These are phyloP conservation scores for Neohortaea acidophila DNA, from an alignment of 495 filamentous ascomycete genomes.

Conservation along the genomic window DNA sequence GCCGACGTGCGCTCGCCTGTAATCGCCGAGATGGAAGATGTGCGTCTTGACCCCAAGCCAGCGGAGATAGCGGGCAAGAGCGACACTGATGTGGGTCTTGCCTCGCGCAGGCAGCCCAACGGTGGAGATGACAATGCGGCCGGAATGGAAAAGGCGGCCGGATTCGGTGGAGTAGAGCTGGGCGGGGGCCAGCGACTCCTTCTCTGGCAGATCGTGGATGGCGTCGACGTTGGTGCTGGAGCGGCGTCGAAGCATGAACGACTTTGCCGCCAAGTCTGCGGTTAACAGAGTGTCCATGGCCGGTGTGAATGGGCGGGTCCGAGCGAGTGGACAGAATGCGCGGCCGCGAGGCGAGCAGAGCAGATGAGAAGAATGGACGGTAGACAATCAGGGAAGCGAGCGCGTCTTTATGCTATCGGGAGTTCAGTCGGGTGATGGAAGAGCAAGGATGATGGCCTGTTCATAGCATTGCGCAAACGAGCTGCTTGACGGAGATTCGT, in stretches of 20 bases:
- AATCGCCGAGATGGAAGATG: conserved; percentile 95
- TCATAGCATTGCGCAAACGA: too few relatives aligned
- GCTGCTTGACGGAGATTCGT: too few relatives aligned
- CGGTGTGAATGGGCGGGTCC: too few relatives aligned
- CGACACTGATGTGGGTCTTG: conserved; percentile 97
- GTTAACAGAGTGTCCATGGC: conserved; percentile 15
- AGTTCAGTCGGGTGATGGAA: too few relatives aligned
- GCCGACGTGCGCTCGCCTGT: conserved; percentile 79
- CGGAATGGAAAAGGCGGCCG: conserved; percentile 90
- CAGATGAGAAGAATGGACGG: too few relatives aligned
- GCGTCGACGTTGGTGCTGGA: conserved; percentile 95
- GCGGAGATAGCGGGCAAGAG: conserved; percentile 81
- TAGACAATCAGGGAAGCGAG: too few relatives aligned
- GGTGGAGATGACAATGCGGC: conserved; percentile 90
- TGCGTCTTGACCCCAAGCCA: conserved; percentile 98
- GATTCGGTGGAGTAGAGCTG: conserved; percentile 98
- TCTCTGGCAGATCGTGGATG: conserved; percentile 82
- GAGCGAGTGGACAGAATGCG: too few relatives aligned
- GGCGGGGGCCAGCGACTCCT: conserved; percentile 76
- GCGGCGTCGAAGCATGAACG: conserved; percentile 66
- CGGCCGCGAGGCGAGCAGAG: too few relatives aligned
- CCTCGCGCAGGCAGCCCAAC: conserved; percentile 91
- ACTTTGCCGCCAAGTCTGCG: conserved; percentile 74
- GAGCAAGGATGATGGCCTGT: too few relatives aligned
- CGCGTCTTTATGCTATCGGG: too few relatives aligned